Percentiles rank a stretch among this genome's conserved stretches.
Conservation (phyloP, 345 rosid genomes). For the Acer saccharum region DNA sequence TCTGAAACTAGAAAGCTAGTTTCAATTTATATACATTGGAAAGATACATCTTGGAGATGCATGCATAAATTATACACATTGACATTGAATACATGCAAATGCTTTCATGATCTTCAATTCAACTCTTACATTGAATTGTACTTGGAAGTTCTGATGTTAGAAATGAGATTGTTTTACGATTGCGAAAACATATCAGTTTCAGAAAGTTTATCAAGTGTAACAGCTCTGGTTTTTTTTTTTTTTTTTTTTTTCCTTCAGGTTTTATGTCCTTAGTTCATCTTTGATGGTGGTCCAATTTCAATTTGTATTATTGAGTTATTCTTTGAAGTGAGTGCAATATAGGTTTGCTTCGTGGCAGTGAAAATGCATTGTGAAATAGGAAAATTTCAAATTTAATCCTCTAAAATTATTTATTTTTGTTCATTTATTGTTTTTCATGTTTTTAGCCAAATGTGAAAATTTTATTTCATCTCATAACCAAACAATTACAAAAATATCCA, state of each 20-base stretch:
- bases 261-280: not conserved
- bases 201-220: not conserved
- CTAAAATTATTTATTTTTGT: too few species aligned
- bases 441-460: too few species aligned
- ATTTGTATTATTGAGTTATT: not conserved
- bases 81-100: slow-evolving; percentile 11
- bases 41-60: not conserved
- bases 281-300: not conserved
- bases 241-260: not conserved
- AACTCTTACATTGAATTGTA: not conserved
- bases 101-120: not conserved
- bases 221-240: not conserved
- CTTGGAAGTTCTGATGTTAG: not conserved
- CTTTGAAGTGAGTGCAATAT: too few species aligned
- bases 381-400: too few species aligned
- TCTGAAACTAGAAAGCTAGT: not conserved
- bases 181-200: not conserved
- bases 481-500: too few species aligned
- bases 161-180: not conserved
- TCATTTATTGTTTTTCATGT: too few species aligned
- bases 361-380: too few species aligned
- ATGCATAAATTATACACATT: slow-evolving; percentile 9
- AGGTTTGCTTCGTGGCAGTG: not conserved
- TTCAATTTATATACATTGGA: not conserved
- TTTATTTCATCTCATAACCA: too few species aligned